These are phyloP conservation scores for Lasiodiplodia hormozganensis DNA, from an alignment of 2,329 filamentous ascomycete genomes.

Conservation along the genomic window DNA sequence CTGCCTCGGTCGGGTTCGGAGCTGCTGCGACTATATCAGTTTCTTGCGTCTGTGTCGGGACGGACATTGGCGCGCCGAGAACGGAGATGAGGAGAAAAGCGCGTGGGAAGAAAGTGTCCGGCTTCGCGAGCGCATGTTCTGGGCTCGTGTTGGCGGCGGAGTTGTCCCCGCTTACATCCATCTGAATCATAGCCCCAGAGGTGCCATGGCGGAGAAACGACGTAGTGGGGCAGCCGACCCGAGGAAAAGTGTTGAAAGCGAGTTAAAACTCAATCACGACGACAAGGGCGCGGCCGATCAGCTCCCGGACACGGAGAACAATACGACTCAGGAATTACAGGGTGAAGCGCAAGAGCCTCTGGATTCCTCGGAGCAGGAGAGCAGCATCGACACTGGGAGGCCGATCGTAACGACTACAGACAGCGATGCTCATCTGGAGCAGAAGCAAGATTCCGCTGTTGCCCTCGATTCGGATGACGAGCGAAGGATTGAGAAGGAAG, in stretches of 20 bases:
- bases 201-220: constrained; percentile 34
- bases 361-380: constrained; percentile 37
- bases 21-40: constrained; percentile 90
- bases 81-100: constrained; percentile 80
- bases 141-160: constrained; percentile 89
- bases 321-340: constrained; percentile 13
- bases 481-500: constrained; percentile 43
- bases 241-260: constrained; percentile 37
- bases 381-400: constrained; percentile 48
- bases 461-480: constrained; percentile 40
- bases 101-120: constrained; percentile 96
- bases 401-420: constrained; percentile 40
- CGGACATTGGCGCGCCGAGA: constrained; percentile 86
- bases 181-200: constrained; percentile 43
- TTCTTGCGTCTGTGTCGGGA: constrained; percentile 92
- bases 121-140: constrained; percentile 94
- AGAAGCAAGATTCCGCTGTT: constrained; percentile 30
- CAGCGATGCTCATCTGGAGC: constrained; percentile 21
- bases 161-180: constrained; percentile 70
- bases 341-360: constrained; percentile 45
- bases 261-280: constrained; percentile 20
- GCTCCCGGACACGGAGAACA: not conserved
- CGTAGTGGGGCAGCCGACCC: constrained; percentile 33
- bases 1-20: constrained; percentile 82
- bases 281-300: constrained; percentile 7